Conservation (phyloP, 176 grass and related monocot genomes). For the Panicum miliaceum region DNA sequence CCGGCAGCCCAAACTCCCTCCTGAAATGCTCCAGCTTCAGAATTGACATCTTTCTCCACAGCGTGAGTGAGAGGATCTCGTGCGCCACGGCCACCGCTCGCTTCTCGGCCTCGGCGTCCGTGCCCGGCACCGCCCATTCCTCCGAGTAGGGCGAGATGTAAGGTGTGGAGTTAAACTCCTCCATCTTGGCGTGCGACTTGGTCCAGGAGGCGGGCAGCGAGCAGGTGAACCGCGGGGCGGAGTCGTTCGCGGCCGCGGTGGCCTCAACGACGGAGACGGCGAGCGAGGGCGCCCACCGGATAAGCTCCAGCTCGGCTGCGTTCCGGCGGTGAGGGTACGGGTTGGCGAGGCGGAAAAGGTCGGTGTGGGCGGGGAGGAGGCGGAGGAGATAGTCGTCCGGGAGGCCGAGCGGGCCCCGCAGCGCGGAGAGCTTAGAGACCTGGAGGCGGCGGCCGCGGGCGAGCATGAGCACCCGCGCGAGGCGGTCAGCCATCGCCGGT, state of each 20-base stretch:
- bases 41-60: slow-evolving; percentile 90
- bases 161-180: slow-evolving; percentile 80
- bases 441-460: slow-evolving; percentile 62
- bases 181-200: slow-evolving; percentile 59
- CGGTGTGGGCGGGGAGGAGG: slow-evolving; percentile 63
- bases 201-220: slow-evolving; percentile 66
- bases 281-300: slow-evolving; percentile 68
- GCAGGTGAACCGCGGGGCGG: slow-evolving; percentile 61
- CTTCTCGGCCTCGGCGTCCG: slow-evolving; percentile 56
- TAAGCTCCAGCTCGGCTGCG: slow-evolving; percentile 74
- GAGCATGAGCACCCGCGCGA: slow-evolving; percentile 84
- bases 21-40: slow-evolving; percentile 91
- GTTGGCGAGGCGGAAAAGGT: slow-evolving; percentile 80
- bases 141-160: slow-evolving; percentile 82
- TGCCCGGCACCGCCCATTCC: slow-evolving; percentile 19
- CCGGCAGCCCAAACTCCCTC: slow-evolving; percentile 70
- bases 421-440: slow-evolving; percentile 75
- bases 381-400: slow-evolving; percentile 91
- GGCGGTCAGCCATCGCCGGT: slow-evolving; percentile 65
- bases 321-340: slow-evolving; percentile 59
- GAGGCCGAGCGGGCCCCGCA: slow-evolving; percentile 75
- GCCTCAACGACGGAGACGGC: slow-evolving; percentile 62
- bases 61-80: slow-evolving; percentile 75
- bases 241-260: slow-evolving; percentile 10
- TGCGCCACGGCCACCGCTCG: slow-evolving; percentile 65